Conservation (phyloP, 495 filamentous ascomycete genomes). For the Neurospora sp. region DNA sequence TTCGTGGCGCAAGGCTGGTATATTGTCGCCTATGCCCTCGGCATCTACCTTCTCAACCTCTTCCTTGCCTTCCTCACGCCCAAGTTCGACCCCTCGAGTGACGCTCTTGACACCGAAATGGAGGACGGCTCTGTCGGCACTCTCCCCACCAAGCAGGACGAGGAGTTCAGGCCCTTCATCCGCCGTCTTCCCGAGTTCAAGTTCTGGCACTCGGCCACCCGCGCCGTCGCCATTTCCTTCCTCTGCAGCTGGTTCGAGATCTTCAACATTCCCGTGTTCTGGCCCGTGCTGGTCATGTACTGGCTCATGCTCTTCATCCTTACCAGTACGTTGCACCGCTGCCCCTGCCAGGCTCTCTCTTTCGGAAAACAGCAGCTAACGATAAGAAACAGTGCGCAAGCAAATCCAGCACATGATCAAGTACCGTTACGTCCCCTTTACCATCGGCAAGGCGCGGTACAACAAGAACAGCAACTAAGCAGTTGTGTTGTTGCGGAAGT, state of each 20-base stretch:
- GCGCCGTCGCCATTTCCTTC: constrained; percentile 76
- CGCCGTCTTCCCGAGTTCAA: constrained; percentile 96
- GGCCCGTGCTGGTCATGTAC: constrained; percentile 96
- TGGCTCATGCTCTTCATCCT: constrained; percentile 93
- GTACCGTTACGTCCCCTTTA: constrained; percentile 96
- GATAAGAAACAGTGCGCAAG: constrained; percentile 61
- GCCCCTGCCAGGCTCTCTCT: neutral
- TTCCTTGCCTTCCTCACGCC: constrained; percentile 98
- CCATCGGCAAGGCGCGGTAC: constrained; percentile 84
- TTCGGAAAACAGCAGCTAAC: constrained; percentile 15
- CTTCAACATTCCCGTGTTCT: constrained; percentile 97
- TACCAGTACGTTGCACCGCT: constrained; percentile 62
- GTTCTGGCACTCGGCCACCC: constrained; percentile 94
- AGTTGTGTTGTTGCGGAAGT: neutral
- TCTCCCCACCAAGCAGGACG: constrained; percentile 87
- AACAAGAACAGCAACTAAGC: constrained; percentile 40
- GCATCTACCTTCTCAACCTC: constrained; percentile 97
- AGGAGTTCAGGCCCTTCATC: constrained; percentile 97
- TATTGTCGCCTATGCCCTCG: constrained; percentile 94
- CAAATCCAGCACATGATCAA: constrained; percentile 99
- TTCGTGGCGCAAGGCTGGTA: constrained; percentile 95
- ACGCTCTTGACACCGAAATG: constrained; percentile 82
- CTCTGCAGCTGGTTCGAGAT: constrained; percentile 83
- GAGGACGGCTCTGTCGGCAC: constrained; percentile 75
- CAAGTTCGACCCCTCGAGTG: constrained; percentile 97